phyloP scores from a whole-genome alignment of 208 protist species.

The Trypanosoma platydactyli region DNA sequence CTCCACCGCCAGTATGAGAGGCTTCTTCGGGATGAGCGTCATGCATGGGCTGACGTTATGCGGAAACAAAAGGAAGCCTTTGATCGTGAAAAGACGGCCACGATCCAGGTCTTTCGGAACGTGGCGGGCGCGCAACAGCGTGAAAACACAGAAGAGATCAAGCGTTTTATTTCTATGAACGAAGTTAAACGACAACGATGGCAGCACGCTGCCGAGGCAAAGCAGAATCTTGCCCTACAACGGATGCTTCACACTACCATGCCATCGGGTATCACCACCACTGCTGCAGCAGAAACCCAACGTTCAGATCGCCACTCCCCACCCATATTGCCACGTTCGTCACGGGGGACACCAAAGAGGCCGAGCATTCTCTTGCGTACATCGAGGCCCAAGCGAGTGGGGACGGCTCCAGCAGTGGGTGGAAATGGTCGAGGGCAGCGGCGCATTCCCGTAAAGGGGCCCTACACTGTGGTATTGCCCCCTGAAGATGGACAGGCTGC shows the following conservation, averaged over 20 bases:
- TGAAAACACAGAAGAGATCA: slow-evolving; percentile 29
- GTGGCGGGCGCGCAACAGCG: background rate
- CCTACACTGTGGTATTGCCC: slow-evolving; percentile 26
- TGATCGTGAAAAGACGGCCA: slow-evolving; percentile 17
- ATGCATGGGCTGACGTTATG: slow-evolving; percentile 58
- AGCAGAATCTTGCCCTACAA: slow-evolving; percentile 43
- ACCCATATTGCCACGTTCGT: no score
- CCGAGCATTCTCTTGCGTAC: background rate
- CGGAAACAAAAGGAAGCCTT: slow-evolving; percentile 57
- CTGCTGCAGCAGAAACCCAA: background rate
- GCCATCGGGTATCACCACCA: background rate
- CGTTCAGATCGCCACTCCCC: background rate
- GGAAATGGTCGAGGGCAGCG: background rate
- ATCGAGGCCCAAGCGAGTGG: background rate
- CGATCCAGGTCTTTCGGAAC: slow-evolving; percentile 12
- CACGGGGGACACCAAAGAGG: background rate
- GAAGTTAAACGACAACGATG: slow-evolving; percentile 43
- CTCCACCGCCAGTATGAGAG: slow-evolving; percentile 53
- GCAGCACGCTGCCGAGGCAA: slow-evolving; percentile 48
- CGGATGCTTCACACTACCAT: slow-evolving; percentile 19
- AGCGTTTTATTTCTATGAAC: slow-evolving; percentile 32
- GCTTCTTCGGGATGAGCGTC: slow-evolving; percentile 52
- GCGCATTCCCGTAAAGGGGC: slow-evolving; percentile 13
- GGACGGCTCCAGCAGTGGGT: background rate
- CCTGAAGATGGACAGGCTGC: background rate